Evolutionary conservation across 1,284 basidiomycete species (phyloP).

Genomic region (Cutaneotrichosporon mucoides): DNA sequence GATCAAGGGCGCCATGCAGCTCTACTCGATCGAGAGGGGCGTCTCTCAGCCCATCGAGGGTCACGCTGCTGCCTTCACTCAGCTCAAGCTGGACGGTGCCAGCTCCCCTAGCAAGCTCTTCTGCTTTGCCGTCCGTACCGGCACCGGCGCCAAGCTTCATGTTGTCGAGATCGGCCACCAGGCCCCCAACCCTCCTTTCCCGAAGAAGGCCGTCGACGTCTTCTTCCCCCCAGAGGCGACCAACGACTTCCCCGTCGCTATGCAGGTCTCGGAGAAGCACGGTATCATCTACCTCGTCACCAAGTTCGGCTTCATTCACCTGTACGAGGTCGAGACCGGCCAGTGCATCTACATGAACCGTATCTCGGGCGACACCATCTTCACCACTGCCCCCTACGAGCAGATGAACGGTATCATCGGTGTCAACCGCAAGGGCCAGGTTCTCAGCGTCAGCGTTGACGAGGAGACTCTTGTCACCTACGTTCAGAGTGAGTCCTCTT

Average conservation of each 20-base stretch:
- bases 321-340: constrained; percentile 98
- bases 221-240: constrained; percentile 98
- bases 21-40: constrained; percentile 73
- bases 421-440: constrained; percentile 99
- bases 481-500: constrained; percentile 58
- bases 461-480: constrained; percentile 96
- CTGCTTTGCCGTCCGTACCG: constrained; percentile 91
- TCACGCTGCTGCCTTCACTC: constrained; percentile 94
- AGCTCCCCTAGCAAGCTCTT: constrained; percentile 85
- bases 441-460: constrained; percentile 94
- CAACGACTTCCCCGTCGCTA: constrained; percentile 99
- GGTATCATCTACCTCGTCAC: constrained; percentile 97
- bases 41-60: constrained; percentile 99
- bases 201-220: constrained; percentile 97
- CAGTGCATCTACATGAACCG: constrained; percentile 99
- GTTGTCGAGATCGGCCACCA: constrained; percentile 98
- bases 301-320: constrained; percentile 99
- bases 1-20: constrained; percentile 93
- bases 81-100: constrained; percentile 83
- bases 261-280: constrained; percentile 97
- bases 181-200: constrained; percentile 90
- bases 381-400: constrained; percentile 96
- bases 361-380: constrained; percentile 98
- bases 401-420: constrained; percentile 93
- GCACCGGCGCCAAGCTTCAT: constrained; percentile 97